Base-by-base conservation (phyloP, 306 rosid species). In the Echinosophora koreensis region DNA sequence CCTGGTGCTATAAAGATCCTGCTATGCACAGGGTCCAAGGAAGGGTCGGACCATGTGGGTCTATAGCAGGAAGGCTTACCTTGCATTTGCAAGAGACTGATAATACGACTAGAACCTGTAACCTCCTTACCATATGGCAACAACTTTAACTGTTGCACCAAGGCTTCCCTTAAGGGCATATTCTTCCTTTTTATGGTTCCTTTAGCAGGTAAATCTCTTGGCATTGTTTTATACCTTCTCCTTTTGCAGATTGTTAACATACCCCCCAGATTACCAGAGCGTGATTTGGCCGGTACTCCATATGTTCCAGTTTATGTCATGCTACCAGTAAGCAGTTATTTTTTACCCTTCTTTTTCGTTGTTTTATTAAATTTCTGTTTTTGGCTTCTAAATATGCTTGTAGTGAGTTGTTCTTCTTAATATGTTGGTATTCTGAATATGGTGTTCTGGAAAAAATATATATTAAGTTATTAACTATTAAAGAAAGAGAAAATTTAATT, bases 251-350 rank as follows among this genome's bases (percentile, higher is more conserved):
- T 89, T 69, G 89, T 71, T 77, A 92, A 83, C 60, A 52, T 84
- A 35, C 57, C 88, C 18, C 80, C 68, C 42, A 89, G 88, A 71
- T 75, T 91, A 73, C 74, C 79, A 12, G 99, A 96, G 77, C 91
- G 91, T 67, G 91, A 96, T 84, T 89, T 89, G 81, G 81, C 93
- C 37, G 91, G 93, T 84, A 88, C 94, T 16, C 77, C 93, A 1
- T 88, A 84, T 81, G 80, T 92, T 92, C 99, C 97, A 39, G 98
- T 96, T 78, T 90, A 88, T 79, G 93, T 92, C 77, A 92, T 89
- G 99, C 85, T 92, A 46, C 94, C 98, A 0, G 99, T 96, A 81
- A 87, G 96, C 87, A 55, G 68, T 70, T 38, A 73, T 28, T 73
- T 52, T 6, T 6, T 39, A 6, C 42, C 30, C 49, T 66, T 61